Percentiles rank a stretch among this genome's conserved stretches.
phyloP scores from a whole-genome alignment of 495 filamentous ascomycete genomes.

The Aspergillus nanangensis region DNA sequence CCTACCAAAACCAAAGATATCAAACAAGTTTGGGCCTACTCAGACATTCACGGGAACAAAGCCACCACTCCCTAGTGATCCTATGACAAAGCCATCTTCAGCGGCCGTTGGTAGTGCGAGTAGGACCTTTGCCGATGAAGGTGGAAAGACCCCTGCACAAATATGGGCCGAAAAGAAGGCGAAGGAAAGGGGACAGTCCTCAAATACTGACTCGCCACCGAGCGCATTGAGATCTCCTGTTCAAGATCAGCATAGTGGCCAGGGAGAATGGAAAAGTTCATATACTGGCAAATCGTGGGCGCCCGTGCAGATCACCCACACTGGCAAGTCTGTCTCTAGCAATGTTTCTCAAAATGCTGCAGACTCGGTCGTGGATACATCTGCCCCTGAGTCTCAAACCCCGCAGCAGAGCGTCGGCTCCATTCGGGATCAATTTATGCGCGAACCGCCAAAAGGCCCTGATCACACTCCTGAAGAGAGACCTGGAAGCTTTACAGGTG shows the following conservation, averaged over 20 bases:
- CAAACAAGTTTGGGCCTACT: conserved; percentile 75
- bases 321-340: conserved; percentile 57
- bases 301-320: conserved; percentile 68
- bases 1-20: conserved; percentile 89
- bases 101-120: conserved; percentile 70
- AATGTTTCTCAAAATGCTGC: conserved; percentile 54
- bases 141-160: conserved; percentile 94
- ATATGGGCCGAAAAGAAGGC: conserved; percentile 97
- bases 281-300: conserved; percentile 88
- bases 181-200: conserved; percentile 59
- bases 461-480: conserved; percentile 37
- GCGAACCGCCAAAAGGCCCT: conserved; percentile 61
- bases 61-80: conserved; percentile 68
- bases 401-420: conserved; percentile 58
- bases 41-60: conserved; percentile 79
- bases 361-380: conserved; percentile 46
- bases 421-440: conserved; percentile 73
- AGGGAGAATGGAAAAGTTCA: conserved; percentile 79
- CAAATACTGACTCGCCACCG: conserved; percentile 24
- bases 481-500: conserved; percentile 51
- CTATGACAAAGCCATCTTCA: conserved; percentile 48
- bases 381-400: conserved; percentile 46
- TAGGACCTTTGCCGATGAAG: conserved; percentile 88
- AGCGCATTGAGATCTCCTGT: conserved; percentile 47
- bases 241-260: conserved; percentile 62